These are phyloP conservation scores for Triticum timopheevii DNA, from an alignment of 176 grass and related monocot species.

Conservation along the genomic window DNA sequence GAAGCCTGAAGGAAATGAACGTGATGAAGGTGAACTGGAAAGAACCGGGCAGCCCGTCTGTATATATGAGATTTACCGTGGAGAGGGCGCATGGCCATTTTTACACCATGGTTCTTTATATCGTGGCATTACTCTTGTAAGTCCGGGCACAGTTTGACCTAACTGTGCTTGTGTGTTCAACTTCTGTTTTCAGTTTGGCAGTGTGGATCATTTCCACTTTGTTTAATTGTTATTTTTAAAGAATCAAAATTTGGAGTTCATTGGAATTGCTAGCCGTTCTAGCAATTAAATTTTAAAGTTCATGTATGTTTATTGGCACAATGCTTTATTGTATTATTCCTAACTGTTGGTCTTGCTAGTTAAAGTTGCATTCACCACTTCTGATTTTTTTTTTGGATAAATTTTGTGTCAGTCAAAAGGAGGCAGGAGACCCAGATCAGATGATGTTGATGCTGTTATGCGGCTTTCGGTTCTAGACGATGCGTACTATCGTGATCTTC, in stretches of 20 bases:
- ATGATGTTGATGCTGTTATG: conserved; percentile 85
- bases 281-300: conserved; percentile 9
- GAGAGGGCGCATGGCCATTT: conserved; percentile 81
- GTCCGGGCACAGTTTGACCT: conserved; percentile 36
- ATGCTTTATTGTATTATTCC: neutral
- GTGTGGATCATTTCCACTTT: conserved; percentile 2
- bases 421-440: conserved; percentile 71
- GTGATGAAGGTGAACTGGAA: conserved; percentile 93
- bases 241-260: neutral
- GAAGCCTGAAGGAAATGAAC: conserved; percentile 74
- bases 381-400: conserved; percentile 31
- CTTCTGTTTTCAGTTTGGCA: neutral
- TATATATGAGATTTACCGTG: conserved; percentile 88
- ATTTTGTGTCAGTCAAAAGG: conserved; percentile 70
- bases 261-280: neutral
- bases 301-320: conserved; percentile 5
- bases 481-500: conserved; percentile 64
- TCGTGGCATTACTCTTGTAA: conserved; percentile 86
- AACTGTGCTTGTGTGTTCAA: conserved; percentile 6
- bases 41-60: conserved; percentile 82
- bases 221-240: neutral
- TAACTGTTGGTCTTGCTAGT: conserved; percentile 10
- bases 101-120: conserved; percentile 94
- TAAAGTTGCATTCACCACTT: neutral
- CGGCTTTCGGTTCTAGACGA: conserved; percentile 76